Conservation (phyloP, 2,329 filamentous ascomycete species). For the Chaetomium olivaceum region DNA sequence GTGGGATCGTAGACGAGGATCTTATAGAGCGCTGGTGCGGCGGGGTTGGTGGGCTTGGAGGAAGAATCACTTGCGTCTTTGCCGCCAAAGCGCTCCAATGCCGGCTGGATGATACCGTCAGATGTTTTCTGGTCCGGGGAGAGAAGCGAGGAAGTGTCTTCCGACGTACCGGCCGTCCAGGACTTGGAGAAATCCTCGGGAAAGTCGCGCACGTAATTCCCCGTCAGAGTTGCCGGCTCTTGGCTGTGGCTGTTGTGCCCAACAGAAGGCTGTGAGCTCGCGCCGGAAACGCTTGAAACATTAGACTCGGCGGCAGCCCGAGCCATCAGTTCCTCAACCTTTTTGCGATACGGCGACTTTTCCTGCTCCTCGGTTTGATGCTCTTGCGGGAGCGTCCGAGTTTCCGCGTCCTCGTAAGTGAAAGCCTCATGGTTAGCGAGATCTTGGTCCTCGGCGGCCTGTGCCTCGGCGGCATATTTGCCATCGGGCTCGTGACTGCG, state of each 20-base stretch:
- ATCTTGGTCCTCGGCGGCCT: conserved; percentile 33
- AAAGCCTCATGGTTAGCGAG: conserved; percentile 31
- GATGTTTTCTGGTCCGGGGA: conserved; percentile 19
- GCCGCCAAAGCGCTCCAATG: conserved; percentile 32
- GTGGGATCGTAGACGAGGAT: conserved; percentile 65
- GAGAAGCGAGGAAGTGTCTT: conserved; percentile 23
- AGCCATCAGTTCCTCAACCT: conserved; percentile 38
- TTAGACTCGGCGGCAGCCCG: conserved; percentile 37
- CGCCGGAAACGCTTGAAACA: conserved; percentile 35
- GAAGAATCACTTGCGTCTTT: not conserved
- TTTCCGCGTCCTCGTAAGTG: conserved; percentile 28
- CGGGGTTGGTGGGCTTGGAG: conserved; percentile 4
- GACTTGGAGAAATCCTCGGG: conserved; percentile 51
- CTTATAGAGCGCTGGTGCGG: conserved; percentile 53
- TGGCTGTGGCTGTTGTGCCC: not conserved
- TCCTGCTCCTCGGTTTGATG: conserved; percentile 4
- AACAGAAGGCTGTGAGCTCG: conserved; percentile 23
- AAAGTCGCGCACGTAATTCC: conserved; percentile 53
- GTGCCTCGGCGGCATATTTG: conserved; percentile 22
- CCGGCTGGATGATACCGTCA: conserved; percentile 28
- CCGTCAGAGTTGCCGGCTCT: conserved; percentile 40
- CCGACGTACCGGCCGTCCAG: conserved; percentile 40
- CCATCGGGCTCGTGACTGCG: conserved; percentile 27
- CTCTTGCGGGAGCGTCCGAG: conserved; percentile 1
- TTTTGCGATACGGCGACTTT: conserved; percentile 31